Base-by-base conservation (phyloP, 129 eudicot species). In the Oenanthe sinensis region DNA sequence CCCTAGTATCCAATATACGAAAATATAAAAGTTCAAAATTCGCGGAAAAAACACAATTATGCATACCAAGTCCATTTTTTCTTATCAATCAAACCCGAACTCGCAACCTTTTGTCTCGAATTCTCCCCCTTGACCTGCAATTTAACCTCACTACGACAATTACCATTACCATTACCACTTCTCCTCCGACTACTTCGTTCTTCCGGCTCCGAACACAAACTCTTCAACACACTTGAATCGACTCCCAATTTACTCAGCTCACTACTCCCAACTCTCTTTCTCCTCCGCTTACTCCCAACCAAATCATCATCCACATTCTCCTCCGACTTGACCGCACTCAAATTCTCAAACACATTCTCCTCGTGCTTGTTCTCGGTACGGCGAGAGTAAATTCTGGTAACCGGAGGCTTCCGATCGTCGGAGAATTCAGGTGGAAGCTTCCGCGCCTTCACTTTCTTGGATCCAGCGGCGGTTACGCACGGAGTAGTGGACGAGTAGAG, bases 401-500 rank as follows among this genome's bases (percentile, higher is more conserved):
- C 68, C 26, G 88, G 85, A 55, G 87, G 88, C 72, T 77, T 80
- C 28, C 43, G 63, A 69, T 60, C 69, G 36, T 60, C 47, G 10
- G 26, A 40, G 36, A 83, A 79, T 48, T 83, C 82, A 4, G 43
- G 63, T 33, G 70, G 71, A n/a, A 80, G 84, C 72, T 88, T 86
- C 16, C 88, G 86, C 33, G 92, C 93, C 69, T 88, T 87, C 36
- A 91, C 90, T 86, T 89, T 93, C 76, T 87, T 91, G 26, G 91
- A 86, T 26, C 94, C 97, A 63, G 84, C 78, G 78, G 80, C 77
- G 24, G 12, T 73, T 6, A 78, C 83, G 76, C 92, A 85, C 4
- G 97, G 93, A 0, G 91, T 84, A 2, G 98, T 86, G 13, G 91
- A 90, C 72, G 97, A 91, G 91, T 93, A 93, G 8, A 93, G 91